Evolutionary conservation across 1,284 basidiomycete species (phyloP).

Genomic region (Pyrrhoderma noxium): DNA sequence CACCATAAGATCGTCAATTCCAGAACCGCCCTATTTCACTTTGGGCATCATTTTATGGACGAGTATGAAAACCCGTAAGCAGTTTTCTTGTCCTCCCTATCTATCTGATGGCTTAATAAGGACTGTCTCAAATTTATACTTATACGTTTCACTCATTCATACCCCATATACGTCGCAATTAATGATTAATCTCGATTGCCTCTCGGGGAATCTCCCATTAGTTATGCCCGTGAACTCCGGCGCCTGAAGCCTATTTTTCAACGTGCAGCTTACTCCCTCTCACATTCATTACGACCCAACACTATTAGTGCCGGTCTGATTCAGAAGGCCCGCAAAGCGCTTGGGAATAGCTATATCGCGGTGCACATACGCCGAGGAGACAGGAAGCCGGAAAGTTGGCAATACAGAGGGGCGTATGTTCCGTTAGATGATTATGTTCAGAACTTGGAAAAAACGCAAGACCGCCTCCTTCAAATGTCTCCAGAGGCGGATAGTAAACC

Average conservation of each 20-base stretch:
- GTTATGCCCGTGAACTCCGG: constrained; percentile 47
- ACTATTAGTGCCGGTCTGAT: constrained; percentile 40
- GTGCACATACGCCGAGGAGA: constrained; percentile 59
- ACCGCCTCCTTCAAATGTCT: constrained; percentile 29
- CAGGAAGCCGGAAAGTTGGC: constrained; percentile 38
- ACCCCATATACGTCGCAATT: no score
- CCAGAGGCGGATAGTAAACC: not conserved
- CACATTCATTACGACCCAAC: constrained; percentile 47
- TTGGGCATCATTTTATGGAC: constrained; percentile 47
- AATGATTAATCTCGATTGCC: no score
- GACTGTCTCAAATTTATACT: not conserved
- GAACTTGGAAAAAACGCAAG: constrained; percentile 37
- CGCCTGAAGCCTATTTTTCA: constrained; percentile 49
- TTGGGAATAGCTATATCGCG: constrained; percentile 38
- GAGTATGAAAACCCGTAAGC: constrained; percentile 57
- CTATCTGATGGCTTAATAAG: not conserved
- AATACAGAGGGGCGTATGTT: constrained; percentile 39
- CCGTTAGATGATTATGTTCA: constrained; percentile 42
- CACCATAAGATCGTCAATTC: constrained; percentile 49
- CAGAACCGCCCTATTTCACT: constrained; percentile 55
- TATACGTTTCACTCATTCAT: no score
- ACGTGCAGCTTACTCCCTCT: constrained; percentile 39
- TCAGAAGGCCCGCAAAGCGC: constrained; percentile 39
- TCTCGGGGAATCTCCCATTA: constrained; percentile 21
- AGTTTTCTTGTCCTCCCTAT: not conserved